Percentiles rank a stretch among this genome's conserved stretches.
phyloP scores from a whole-genome alignment of 805 yeast species.

The Novakomyces olei region DNA sequence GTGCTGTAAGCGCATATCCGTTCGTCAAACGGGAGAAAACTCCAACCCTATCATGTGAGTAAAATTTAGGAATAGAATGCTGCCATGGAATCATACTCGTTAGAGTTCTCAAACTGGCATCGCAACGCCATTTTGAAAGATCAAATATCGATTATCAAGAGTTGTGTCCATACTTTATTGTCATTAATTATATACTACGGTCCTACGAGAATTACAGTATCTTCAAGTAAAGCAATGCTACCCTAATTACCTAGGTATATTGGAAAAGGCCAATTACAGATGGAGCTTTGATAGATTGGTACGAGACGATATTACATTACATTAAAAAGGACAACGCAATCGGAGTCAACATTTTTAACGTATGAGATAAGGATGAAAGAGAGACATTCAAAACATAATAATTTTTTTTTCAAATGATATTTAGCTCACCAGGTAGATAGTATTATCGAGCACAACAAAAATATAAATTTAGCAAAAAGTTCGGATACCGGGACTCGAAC shows the following conservation, averaged over 20 bases:
- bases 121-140: conserved; percentile 3
- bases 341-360: neutral
- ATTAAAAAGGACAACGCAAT: neutral
- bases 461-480: neutral
- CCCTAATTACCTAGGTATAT: neutral
- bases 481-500: too few relatives aligned
- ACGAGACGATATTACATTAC: neutral
- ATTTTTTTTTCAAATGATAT: neutral
- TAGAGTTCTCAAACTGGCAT: conserved; percentile 48
- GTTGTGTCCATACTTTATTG: too few relatives aligned
- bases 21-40: conserved; percentile 88
- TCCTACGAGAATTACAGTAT: too few relatives aligned
- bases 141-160: neutral
- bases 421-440: neutral
- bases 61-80: conserved; percentile 15
- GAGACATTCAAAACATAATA: neutral
- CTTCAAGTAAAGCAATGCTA: too few relatives aligned
- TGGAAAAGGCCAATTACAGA: neutral
- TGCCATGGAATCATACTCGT: conserved; percentile 27
- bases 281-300: neutral
- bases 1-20: conserved; percentile 86
- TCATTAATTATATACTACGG: too few relatives aligned
- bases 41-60: conserved; percentile 35
- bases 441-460: neutral
- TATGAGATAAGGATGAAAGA: neutral